Base-by-base conservation (phyloP, 192 early-diverging fungal genomes). In the Coemansia sp. region DNA sequence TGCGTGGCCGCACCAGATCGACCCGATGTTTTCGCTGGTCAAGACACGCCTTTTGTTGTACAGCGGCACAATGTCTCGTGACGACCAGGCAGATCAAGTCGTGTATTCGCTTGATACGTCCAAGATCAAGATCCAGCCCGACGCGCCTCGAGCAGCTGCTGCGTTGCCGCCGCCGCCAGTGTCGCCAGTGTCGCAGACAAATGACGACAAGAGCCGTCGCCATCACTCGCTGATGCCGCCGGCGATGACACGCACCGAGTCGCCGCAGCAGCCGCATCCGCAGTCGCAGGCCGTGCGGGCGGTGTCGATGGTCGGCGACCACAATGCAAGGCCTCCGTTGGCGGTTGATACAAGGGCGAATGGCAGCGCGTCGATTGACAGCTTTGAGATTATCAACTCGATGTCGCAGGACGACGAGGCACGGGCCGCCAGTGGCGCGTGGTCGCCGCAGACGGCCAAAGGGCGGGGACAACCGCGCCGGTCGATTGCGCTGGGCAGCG, bases 111-210 rank as follows among this genome's bases (percentile, higher is more conserved):
- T 82, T 37, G 79, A 82, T 45, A 82, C 79, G 24, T 73, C 73
- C 27, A 82, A 82, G 67, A 82, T 82, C 62, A 75, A 76, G 57
- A 82, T 82, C 61, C 70, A 74, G 74, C 79, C 73, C 3, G 79
- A 82, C 27, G 67, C 54, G 1, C 57, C 71, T 3, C 68, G 75
- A 14, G 41, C 54, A 4, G 55, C 18, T 52, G 22, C 32, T 37
- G 47, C 51, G 10, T 3, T 57, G n/a, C 20, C 45, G 58, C 63
- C 51, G 22, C 69, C 63, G 22, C 35, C 51, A 1, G 9, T 38
- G n/a, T 39, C 55, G 18, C 54, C 57, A 4, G 47, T 45, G 12
- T 18, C 52, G 38, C 38, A 37, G 56, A 13, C 53, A 24, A 37
- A 41, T 51, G 56, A 54, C 55, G 74, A 76, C 18, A 63, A 64